These are phyloP conservation scores for Xylaria sp. DNA, from an alignment of 2,329 filamentous ascomycete genomes.

Conservation along the genomic window DNA sequence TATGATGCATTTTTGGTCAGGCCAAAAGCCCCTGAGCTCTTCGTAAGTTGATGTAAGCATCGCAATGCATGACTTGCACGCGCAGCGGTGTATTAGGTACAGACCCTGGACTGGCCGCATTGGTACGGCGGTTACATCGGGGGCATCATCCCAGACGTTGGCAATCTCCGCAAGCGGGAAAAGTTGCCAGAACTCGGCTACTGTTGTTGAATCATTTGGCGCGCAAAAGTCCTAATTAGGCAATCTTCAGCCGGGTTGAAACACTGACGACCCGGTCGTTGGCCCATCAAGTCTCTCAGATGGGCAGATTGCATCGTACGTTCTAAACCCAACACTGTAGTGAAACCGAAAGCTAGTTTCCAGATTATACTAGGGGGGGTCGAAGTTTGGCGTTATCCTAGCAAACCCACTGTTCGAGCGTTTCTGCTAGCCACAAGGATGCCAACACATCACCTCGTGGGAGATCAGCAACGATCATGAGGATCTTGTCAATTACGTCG, in stretches of 20 bases:
- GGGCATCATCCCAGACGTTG: not conserved
- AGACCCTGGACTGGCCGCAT: not conserved
- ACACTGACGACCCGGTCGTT: slow-evolving; percentile 6
- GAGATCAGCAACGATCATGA: slow-evolving; percentile 24
- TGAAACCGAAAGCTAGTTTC: slow-evolving; percentile 15
- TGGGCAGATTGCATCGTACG: slow-evolving; percentile 11
- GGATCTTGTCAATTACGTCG: slow-evolving; percentile 8
- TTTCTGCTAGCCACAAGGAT: not conserved
- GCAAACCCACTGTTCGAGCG: slow-evolving; percentile 6
- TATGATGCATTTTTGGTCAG: slow-evolving; percentile 52
- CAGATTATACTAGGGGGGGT: not conserved
- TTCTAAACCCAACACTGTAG: slow-evolving; percentile 3
- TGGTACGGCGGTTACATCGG: not conserved
- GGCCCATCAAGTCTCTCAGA: not conserved
- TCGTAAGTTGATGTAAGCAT: slow-evolving; percentile 6
- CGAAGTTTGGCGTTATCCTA: slow-evolving; percentile 11
- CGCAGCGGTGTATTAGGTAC: not conserved
- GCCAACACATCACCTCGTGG: not conserved
- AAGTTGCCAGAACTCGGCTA: slow-evolving; percentile 1
- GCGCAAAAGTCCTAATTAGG: slow-evolving; percentile 2
- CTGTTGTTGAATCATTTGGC: slow-evolving; percentile 8
- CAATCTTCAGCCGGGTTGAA: slow-evolving; percentile 10
- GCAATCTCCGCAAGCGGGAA: not conserved
- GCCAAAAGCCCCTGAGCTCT: slow-evolving; percentile 44
- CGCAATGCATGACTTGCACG: slow-evolving; percentile 2